Base-by-base conservation (phyloP, 2,329 filamentous ascomycete genomes). In the Penicillium sp. region DNA sequence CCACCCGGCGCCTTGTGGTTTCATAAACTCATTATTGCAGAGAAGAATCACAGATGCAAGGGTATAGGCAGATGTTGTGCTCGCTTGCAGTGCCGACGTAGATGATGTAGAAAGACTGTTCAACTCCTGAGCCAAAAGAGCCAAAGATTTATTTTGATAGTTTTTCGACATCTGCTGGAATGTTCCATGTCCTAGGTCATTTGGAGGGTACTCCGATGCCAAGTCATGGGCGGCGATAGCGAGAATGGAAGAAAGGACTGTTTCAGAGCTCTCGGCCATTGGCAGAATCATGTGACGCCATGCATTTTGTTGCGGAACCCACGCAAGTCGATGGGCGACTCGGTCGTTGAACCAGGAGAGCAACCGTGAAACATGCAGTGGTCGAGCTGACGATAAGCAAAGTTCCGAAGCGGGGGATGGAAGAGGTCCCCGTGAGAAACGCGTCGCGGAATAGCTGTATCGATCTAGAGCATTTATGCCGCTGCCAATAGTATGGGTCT, bases 21-120 rank as follows among this genome's bases (percentile, higher is more conserved):
- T 58, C 49, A 66, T 61, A 50, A 66, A 61, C 23, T 66, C 64
- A 15, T 61, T 54, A 21, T 66, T 66, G 51, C 63, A 66, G 12
- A 66, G 61, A 27, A 64, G 49, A 31, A 66, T 53, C 17, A 64
- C 61, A 15, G 64, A 64, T 29, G 64, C 64, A 13, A 66, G 48
- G 19, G 61, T 49, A 7, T 48, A 49, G 8, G 55, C 44, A 8
- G 55, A 57, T 15, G 49, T 54, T 21, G 55, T 44, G 13, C 36
- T 49, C 6, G 45, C 12, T 36, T 53, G 15, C n/a, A 44, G 19
- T 13, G 41, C n/a, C 4, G 38, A 45, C 1, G 27, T 17, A 5
- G 45, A 31, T 1, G 57, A 39, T 6, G 19, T 23, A 23, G 47
- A 56, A 42, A 60, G 49, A 6, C 21, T 25, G 12, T 45, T 53